Percentiles rank a stretch among this genome's conserved stretches.
Conservation (phyloP, 2,329 filamentous ascomycete genomes). For the Lizonia empirigonia region DNA sequence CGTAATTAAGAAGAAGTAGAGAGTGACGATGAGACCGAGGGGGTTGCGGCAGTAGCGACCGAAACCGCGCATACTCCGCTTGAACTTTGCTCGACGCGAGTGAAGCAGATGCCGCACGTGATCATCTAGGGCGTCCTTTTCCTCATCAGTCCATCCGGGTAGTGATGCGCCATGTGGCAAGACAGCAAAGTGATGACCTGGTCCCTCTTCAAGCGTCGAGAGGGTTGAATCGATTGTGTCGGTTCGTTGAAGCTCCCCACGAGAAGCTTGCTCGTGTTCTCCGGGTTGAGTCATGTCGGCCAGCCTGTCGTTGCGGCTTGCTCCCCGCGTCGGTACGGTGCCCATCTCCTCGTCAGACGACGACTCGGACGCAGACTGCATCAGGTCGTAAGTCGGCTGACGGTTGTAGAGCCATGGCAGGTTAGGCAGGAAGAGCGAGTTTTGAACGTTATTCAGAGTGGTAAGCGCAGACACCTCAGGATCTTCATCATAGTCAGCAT, state of each 20-base stretch:
- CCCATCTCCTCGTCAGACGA: conserved; percentile 37
- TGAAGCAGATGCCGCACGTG: conserved; percentile 87
- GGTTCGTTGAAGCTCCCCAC: conserved; percentile 21
- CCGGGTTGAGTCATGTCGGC: conserved; percentile 26
- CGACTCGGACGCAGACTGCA: conserved; percentile 51
- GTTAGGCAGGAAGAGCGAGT: conserved; percentile 84
- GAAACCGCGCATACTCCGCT: conserved; percentile 78
- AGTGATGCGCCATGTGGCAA: conserved; percentile 75
- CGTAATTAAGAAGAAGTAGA: conserved; percentile 87
- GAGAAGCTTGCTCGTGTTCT: conserved; percentile 23
- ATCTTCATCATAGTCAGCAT: conserved; percentile 58
- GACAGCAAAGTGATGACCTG: conserved; percentile 71
- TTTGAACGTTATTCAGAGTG: conserved; percentile 89
- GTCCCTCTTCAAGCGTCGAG: conserved; percentile 52
- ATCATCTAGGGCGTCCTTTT: conserved; percentile 78
- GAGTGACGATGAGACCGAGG: conserved; percentile 79
- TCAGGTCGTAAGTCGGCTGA: conserved; percentile 76
- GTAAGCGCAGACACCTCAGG: conserved; percentile 82
- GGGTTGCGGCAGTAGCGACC: conserved; percentile 74
- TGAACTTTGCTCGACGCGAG: conserved; percentile 77
- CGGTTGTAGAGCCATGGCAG: conserved; percentile 76
- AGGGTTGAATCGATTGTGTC: conserved; percentile 43
- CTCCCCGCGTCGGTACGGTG: conserved; percentile 8
- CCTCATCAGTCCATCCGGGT: conserved; percentile 75
- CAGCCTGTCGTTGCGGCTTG: conserved; percentile 17